These are phyloP conservation scores for Alternaria atra DNA, from an alignment of 2,329 filamentous ascomycete species.

Conservation along the genomic window DNA sequence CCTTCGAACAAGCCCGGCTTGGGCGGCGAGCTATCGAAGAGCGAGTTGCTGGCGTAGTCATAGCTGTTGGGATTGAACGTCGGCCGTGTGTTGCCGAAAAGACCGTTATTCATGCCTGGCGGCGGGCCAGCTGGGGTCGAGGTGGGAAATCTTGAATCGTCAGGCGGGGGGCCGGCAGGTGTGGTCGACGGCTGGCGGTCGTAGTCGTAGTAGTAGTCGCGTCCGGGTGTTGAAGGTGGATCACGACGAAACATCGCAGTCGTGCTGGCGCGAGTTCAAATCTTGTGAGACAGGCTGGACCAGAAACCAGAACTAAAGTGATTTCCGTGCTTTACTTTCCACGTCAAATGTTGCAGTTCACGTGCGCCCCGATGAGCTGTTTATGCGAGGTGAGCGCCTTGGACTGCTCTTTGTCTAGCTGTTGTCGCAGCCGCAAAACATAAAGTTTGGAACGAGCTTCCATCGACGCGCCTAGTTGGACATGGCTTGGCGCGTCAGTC, in stretches of 20 bases:
- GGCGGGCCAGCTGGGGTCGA: slow-evolving; percentile 66
- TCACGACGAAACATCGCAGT: slow-evolving; percentile 48
- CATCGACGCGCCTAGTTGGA: slow-evolving; percentile 25
- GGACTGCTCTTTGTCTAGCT: slow-evolving; percentile 6
- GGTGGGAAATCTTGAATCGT: slow-evolving; percentile 55
- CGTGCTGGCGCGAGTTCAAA: slow-evolving; percentile 10
- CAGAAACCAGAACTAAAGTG: slow-evolving; percentile 19
- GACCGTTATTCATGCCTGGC: slow-evolving; percentile 53
- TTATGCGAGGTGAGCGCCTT: background rate
- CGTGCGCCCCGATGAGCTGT: slow-evolving; percentile 4
- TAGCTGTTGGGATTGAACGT: slow-evolving; percentile 32
- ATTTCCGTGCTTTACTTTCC: background rate
- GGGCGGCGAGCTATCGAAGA: slow-evolving; percentile 47
- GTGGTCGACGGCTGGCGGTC: slow-evolving; percentile 62
- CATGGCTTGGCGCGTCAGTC: slow-evolving; percentile 20
- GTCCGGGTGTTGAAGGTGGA: slow-evolving; percentile 50
- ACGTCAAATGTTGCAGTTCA: background rate
- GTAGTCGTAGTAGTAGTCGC: slow-evolving; percentile 35
- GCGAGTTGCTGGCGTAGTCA: slow-evolving; percentile 28
- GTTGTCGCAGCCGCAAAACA: slow-evolving; percentile 25
- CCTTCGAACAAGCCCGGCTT: slow-evolving; percentile 40
- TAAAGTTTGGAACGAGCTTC: slow-evolving; percentile 25
- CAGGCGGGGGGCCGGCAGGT: slow-evolving; percentile 65
- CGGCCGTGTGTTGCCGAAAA: slow-evolving; percentile 63
- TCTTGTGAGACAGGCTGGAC: slow-evolving; percentile 4